Base-by-base conservation (phyloP, 345 rosid genomes). In the Diplotaxis tenuifolia region DNA sequence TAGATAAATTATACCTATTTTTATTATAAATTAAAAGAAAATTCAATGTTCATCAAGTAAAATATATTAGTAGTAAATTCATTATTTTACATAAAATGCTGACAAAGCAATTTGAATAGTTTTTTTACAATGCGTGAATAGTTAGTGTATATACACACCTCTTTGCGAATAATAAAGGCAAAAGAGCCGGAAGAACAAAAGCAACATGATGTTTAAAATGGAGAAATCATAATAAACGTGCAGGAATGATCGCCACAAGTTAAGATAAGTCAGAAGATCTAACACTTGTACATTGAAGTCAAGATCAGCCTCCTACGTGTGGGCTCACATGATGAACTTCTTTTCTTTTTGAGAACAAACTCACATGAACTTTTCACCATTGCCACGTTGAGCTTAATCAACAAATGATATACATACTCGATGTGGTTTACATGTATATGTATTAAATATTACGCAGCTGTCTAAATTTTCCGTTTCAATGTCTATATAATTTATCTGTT, bases 381-480 rank as follows among this genome's bases (percentile, higher is more conserved):
- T 36, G 69, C 69, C 75, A 72, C 75, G 67, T 62, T 11, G 27
- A 62, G n/a, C 69, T 62, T 62, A 34, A 34, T 21, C 28, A 53
- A 38, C 63, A 53, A 72, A 15, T 47, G 76, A 14, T 63, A 40
- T 40, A 40, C 49, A 42, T 42, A 42, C 7, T n/a, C 50, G 50
- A 42, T n/a, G 18, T n/a, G 2, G 50, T 14, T 42, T n/a, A 42
- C 50, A n/a, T 42, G 50, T 5, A 42, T 42, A 5, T 42, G 18
- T 42, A 4, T 42, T 42, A 8, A 42, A n/a, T 42, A 42, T n/a
- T n/a, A 42, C 50, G n/a, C 50, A 42, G 50, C 50, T 42, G 50
- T 42, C 50, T 42, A 42, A 42, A 42, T 42, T 42, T 42, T 42
- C 50, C 2, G 50, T 42, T 42, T 14, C 50, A 47, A 5, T 40